Evolutionary conservation across 1,139 yeast genomes (phyloP), one percentile per base, ranked within the genome.

Genomic region (Arxiozyma bovina): DNA sequence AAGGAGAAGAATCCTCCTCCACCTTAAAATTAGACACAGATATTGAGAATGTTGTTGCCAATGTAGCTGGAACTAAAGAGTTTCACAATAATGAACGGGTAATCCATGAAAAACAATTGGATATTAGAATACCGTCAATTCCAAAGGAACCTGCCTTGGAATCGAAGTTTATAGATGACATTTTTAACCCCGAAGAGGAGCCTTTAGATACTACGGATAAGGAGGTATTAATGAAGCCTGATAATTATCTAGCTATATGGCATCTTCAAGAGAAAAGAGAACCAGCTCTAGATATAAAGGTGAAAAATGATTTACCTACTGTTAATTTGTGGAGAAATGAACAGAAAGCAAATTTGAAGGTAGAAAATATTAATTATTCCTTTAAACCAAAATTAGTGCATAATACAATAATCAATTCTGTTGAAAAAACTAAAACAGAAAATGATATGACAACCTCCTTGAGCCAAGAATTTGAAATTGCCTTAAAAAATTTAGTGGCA

Each of bases 181-280:
- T 65, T 9, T 65, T 65, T 50, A 58, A 53, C 6, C 62, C 61
- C 25, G 62, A 61, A 15, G 51, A 48, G 23, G 69, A 66, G 23
- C 57, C 60, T 55, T 73, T 75, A 74, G 82, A 78, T 56, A 72
- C 76, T 11, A 76, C 77, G 49, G 80, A 78, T 58, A 74, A 77
- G 3, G 71, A 74, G 57, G 68, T 73, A 55, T 73, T 77, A 15
- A 68, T 73, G 58, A 73, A 71, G 40, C 63, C 66, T 1, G 55
- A 57, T 8, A 62, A 61, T 49, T 66, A 67, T 53, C 52, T 66
- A 17, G 62, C 68, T 9, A 64, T 73, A 6, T 65, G 73, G 64
- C 72, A 71, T 56, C 63, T 67, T 18, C 76, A 76, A 69, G 70
- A 72, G 55, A 23, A 45, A 9, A 46, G 43, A 8, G 34, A 40